Percentiles rank a stretch among this genome's conserved stretches.
phyloP scores from a whole-genome alignment of 495 filamentous ascomycete genomes.

The Trypethelium eluteriae region DNA sequence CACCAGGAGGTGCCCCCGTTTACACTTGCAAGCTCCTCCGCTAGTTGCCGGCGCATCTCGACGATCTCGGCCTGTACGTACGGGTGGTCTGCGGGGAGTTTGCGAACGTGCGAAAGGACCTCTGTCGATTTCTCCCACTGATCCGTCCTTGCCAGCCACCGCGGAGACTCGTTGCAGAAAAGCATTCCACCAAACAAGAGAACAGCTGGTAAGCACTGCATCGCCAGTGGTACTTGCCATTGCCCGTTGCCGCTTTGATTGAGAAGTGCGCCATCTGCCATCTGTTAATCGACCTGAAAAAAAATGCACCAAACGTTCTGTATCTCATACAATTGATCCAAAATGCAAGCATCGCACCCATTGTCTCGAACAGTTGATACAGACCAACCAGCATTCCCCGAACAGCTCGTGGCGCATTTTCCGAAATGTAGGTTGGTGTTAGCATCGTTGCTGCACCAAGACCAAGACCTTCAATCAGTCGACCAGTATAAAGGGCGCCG shows the following conservation, averaged over 20 bases:
- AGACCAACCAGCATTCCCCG: slow-evolving; percentile 62
- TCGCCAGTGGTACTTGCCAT: slow-evolving; percentile 18
- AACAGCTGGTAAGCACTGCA: slow-evolving; percentile 22
- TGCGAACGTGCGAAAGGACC: slow-evolving; percentile 17
- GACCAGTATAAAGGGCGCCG: slow-evolving; percentile 32
- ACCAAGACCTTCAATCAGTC: slow-evolving; percentile 58
- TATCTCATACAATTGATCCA: slow-evolving; percentile 46
- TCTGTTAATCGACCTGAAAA: slow-evolving; percentile 17
- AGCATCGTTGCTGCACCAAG: slow-evolving; percentile 50
- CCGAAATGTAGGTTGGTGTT: slow-evolving; percentile 34
- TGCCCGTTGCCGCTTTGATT: slow-evolving; percentile 12
- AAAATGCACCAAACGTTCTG: neutral
- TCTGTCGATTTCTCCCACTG: slow-evolving; percentile 13
- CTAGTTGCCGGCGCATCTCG: slow-evolving; percentile 30
- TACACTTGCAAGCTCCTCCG: slow-evolving; percentile 19
- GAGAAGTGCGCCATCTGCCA: slow-evolving; percentile 9
- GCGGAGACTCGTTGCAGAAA: slow-evolving; percentile 20
- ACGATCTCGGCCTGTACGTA: slow-evolving; percentile 16
- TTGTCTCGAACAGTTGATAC: slow-evolving; percentile 60
- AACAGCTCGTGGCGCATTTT: slow-evolving; percentile 65
- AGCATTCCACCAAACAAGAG: slow-evolving; percentile 17
- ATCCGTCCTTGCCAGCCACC: slow-evolving; percentile 18
- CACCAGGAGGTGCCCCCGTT: slow-evolving; percentile 9
- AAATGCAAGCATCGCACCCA: slow-evolving; percentile 61
- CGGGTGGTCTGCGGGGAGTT: slow-evolving; percentile 15